A percentile compares a stretch with the other conserved stretches of the same genome.
These are phyloP conservation scores for Haplosporangium sp. DNA, from an alignment of 371 early-diverging fungal species.

Conservation along the genomic window DNA sequence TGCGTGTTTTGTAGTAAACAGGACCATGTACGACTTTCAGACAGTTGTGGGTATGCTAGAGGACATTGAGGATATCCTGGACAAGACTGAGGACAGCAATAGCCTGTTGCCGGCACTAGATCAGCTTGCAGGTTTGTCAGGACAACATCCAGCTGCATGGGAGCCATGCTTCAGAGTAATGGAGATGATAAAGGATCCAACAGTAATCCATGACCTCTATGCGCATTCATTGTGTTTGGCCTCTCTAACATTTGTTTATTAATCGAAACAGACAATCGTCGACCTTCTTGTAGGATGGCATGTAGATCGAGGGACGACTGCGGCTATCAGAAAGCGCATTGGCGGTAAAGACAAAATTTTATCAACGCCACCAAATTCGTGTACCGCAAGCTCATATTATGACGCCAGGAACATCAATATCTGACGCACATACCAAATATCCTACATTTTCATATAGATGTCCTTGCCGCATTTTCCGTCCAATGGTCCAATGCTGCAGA, in stretches of 20 bases:
- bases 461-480: slow-evolving; percentile 45
- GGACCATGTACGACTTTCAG: slow-evolving; percentile 15
- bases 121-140: slow-evolving; percentile 23
- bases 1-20: slow-evolving; percentile 16
- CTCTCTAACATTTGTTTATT: not conserved
- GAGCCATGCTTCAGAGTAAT: slow-evolving; percentile 38
- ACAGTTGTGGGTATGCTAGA: slow-evolving; percentile 17
- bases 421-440: not conserved
- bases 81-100: slow-evolving; percentile 25
- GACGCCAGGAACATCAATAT: not conserved
- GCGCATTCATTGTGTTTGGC: not conserved
- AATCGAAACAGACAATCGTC: slow-evolving; percentile 64
- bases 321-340: slow-evolving; percentile 56
- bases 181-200: not conserved
- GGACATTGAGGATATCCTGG: slow-evolving; percentile 20
- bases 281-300: slow-evolving; percentile 79
- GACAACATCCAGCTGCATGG: slow-evolving; percentile 40
- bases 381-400: no score
- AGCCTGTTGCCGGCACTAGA: slow-evolving; percentile 26
- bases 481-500: slow-evolving; percentile 31
- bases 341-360: slow-evolving; percentile 50
- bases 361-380: not conserved
- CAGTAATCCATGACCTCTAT: not conserved
- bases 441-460: slow-evolving; percentile 49
- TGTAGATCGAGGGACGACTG: slow-evolving; percentile 63